Evolutionary conservation across 352 stramenopile genomes (phyloP), one percentile per base, ranked within the genome.

Genomic region (Blastocystis sp.): DNA sequence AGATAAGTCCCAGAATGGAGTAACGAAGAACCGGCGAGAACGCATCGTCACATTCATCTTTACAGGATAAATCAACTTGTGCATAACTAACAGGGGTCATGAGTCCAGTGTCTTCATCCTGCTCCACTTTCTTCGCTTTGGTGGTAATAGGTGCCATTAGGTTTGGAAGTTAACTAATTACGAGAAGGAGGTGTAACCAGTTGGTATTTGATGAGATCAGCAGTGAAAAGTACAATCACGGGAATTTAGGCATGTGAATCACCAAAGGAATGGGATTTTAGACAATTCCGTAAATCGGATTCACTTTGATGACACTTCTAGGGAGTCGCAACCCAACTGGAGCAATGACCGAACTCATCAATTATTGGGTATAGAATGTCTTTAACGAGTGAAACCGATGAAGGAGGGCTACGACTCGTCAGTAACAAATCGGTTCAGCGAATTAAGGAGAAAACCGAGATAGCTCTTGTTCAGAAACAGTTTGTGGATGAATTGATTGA

Each of bases 1-100:
- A 97, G 90, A 97, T 97, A 91, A 96, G 93, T 87, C 92, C 94
- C 24, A 97, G 89, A 76, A 97, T 96, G 11, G 91, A 93, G 91
- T 94, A 97, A 66, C 73, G 73, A n/a, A 84, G 73, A 22, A 84
- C 73, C 19, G 73, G 73, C 13, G 73, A 84, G 54, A 84, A 84
- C 1, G 73, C 53, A 42, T 84, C 73, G 51, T 84, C 73, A 33
- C 27, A 54, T 35, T 84, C 48, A 64, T 84, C 73, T 42, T 84
- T 84, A 51, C 73, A 68, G 24, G 42, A 40, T 11, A 68, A 7
- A 44, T 84, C 73, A 6, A 51, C 73, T 35, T 69, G n/a, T 13
- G 73, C 73, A 84, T 54, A 84, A 42, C 73, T 84, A 19, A 84
- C 54, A 13, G 73, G 73, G 0, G 57, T 84, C 56, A 84, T 44